phyloP scores from a whole-genome alignment of 495 filamentous ascomycete species.

The Letharia columbiana region DNA sequence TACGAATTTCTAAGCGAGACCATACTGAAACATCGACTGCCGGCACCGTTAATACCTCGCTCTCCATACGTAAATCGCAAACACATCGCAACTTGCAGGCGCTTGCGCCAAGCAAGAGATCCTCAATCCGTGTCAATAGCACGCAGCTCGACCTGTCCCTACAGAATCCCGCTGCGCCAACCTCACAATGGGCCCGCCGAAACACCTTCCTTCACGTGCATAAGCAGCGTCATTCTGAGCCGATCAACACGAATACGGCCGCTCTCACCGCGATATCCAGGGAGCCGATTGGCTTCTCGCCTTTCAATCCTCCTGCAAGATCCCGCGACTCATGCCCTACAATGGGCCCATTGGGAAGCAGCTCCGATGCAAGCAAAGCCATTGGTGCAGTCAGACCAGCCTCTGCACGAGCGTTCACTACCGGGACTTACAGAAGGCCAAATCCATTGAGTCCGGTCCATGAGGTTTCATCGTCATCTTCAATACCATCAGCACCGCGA shows the following conservation, averaged over 20 bases:
- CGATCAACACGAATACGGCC: conserved; percentile 4
- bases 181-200: conserved; percentile 1
- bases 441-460: conserved; percentile 7
- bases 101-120: conserved; percentile 5
- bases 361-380: background rate
- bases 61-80: background rate
- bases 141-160: conserved; percentile 4
- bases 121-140: background rate
- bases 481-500: background rate
- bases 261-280: background rate
- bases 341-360: conserved; percentile 1
- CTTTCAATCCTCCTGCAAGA: conserved; percentile 7
- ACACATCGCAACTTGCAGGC: background rate
- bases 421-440: background rate
- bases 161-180: background rate
- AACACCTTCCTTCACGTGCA: conserved; percentile 1
- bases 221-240: conserved; percentile 9
- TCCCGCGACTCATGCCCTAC: conserved; percentile 2
- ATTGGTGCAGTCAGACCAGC: background rate
- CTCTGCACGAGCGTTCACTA: conserved; percentile 8
- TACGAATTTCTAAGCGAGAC: conserved; percentile 18
- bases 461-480: background rate
- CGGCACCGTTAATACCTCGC: background rate
- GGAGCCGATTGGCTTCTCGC: background rate
- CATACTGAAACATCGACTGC: conserved; percentile 4